Evolutionary conservation across 2,329 filamentous ascomycete genomes (phyloP).

Genomic region (Aspergillus aculeatus): DNA sequence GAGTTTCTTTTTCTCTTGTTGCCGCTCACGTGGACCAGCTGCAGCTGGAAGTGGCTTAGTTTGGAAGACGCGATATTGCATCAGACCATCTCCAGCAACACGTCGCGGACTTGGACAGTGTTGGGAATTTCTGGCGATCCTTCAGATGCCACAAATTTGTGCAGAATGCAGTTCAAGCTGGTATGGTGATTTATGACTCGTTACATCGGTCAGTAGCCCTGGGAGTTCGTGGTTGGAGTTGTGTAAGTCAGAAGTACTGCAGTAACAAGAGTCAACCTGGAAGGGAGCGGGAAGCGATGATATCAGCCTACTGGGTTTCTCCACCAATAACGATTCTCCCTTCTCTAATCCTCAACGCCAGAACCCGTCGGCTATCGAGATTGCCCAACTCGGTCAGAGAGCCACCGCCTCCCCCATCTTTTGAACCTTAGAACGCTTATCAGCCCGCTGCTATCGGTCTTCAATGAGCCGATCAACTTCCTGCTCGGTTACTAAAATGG

Average conservation of each 20-base stretch:
- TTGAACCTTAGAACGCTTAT: constrained; percentile 9
- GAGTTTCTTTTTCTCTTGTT: background rate
- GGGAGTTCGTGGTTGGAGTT: background rate
- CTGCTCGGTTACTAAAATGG: background rate
- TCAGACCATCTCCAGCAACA: background rate
- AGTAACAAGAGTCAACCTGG: background rate
- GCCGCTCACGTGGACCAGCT: constrained; percentile 3
- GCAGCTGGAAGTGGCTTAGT: constrained; percentile 4
- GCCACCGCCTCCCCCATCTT: constrained; percentile 19
- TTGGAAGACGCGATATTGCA: background rate
- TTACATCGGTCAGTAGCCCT: background rate
- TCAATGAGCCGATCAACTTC: constrained; percentile 8
- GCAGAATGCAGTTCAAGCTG: too few species aligned
- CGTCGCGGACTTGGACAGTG: background rate
- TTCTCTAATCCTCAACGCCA: constrained; percentile 1
- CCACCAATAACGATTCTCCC: constrained; percentile 25
- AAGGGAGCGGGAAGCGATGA: background rate
- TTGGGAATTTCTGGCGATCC: too few species aligned
- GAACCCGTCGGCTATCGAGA: constrained; percentile 25
- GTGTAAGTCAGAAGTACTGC: background rate
- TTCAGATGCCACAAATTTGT: background rate
- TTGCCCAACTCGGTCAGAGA: constrained; percentile 19
- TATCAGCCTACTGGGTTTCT: constrained; percentile 10
- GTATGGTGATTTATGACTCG: background rate
- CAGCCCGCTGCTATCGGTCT: constrained; percentile 9